Evolutionary conservation across 192 early-diverging fungal species (phyloP).

Genomic region (Mortierella alpina): DNA sequence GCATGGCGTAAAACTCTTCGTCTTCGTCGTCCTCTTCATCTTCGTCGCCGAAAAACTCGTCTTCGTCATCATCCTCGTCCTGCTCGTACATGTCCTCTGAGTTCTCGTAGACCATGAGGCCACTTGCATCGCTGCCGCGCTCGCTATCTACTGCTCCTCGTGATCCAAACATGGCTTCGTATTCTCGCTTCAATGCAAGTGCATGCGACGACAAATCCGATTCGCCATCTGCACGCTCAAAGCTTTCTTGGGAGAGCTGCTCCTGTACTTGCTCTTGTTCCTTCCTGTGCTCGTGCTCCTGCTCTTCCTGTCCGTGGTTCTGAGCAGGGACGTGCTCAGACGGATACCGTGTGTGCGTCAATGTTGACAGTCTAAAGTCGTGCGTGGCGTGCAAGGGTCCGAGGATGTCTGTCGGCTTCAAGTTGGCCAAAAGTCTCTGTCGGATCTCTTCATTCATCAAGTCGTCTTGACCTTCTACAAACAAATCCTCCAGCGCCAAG

Average conservation of each 20-base stretch:
- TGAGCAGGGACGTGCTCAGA: constrained; percentile 21
- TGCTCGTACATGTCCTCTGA: constrained; percentile 25
- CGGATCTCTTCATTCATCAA: constrained; percentile 17
- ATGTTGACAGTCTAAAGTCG: constrained; percentile 38
- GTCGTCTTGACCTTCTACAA: constrained; percentile 34
- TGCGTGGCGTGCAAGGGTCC: constrained; percentile 42
- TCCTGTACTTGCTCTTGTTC: neutral
- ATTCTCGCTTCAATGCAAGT: constrained; percentile 28
- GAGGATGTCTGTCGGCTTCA: constrained; percentile 46
- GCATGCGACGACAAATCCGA: constrained; percentile 20
- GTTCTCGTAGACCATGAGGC: constrained; percentile 31
- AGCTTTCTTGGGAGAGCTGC: neutral
- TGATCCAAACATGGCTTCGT: constrained; percentile 40
- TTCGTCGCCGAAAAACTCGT: constrained; percentile 18
- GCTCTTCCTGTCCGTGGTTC: neutral
- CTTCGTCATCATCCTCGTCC: constrained; percentile 29
- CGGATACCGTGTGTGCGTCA: constrained; percentile 16
- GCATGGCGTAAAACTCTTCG: constrained; percentile 47
- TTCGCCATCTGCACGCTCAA: constrained; percentile 17
- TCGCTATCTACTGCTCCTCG: constrained; percentile 44
- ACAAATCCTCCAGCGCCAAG: constrained; percentile 42
- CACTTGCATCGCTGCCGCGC: constrained; percentile 40
- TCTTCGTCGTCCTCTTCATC: constrained; percentile 30
- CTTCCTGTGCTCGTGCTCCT: neutral
- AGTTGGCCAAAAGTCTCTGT: constrained; percentile 33